Evolutionary conservation across 495 filamentous ascomycete genomes (phyloP), one percentile per base, ranked within the genome.

Genomic region (Trichoderma virens): DNA sequence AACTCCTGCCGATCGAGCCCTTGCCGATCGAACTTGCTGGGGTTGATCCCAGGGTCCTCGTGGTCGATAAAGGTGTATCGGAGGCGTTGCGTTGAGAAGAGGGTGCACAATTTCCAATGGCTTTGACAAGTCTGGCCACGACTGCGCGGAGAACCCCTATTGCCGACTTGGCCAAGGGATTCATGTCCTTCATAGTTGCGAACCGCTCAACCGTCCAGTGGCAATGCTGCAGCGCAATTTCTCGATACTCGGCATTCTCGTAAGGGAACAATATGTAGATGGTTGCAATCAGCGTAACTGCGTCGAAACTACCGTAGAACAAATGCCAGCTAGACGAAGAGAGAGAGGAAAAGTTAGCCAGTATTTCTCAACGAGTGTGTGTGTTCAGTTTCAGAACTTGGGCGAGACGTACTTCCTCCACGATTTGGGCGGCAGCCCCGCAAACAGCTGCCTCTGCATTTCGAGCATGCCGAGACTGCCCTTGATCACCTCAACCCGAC

Each of bases 231-330:
- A 82, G 64, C n/a, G 78, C 74, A 47, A 77, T 71, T 18, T 72
- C 66, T 18, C 77, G 69, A 47, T 77, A 59, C 32, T 80, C 76
- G 14, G 65, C 60, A 62, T 82, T 76, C 60, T 84, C 78, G 18
- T 71, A 69, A 7, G 82, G 81, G 65, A 83, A 83, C 8, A 82
- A 65, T 38, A 85, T 80, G 69, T 80, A 86, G 61, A 87, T 79
- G 20, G 84, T 81, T 5, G 83, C 77, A 61, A 86, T 79, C 62
- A 88, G 76, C 32, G 87, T 79, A 62, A 85, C 77, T 23, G 85
- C 84, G 70, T 88, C 85, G 64, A 88, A 88, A 2, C 82, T 86
- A 56, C 80, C 81, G 38, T 84, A 82, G 63, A 86, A 83, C 9
- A 82, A 70, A 20, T 78, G 74, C 67, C 80, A 79, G 7, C 71